Base-by-base conservation (phyloP, 2,329 filamentous ascomycete species). In the Arthroderma uncinatum region DNA sequence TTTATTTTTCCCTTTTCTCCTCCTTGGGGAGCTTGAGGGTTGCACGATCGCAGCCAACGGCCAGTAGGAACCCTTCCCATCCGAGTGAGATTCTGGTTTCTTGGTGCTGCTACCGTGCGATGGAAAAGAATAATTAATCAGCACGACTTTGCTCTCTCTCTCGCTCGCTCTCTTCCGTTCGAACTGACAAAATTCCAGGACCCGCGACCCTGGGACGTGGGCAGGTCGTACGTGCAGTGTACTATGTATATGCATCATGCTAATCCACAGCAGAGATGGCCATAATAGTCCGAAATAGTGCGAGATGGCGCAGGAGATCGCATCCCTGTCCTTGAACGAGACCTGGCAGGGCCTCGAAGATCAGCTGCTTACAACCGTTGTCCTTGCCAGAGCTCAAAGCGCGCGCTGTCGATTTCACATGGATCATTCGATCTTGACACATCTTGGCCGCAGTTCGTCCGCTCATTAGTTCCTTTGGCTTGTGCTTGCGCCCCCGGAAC, bases 201-300 rank as follows among this genome's bases (percentile, higher is more conserved):
- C 12, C 44, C 44, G 25, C 25, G 44, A 16, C 10, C 44, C 44
- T 30, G 44, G 44, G 44, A 50, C 25, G 33, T 33, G 44, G 44
- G 14, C 14, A 50, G 44, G 44, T 50, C 44, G 44, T 50, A 50
- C 44, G 28, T 30, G 21, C 19, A 2, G 19, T 23, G 16, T 10
- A 23, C 40, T 23, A 44, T 42, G 39, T 23, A 10, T 23, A 44
- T 44, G 40, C 40, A 44, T 44, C 5, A 19, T 44, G 40, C 40
- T 19, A 44, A 44, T 44, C 40, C 40, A 44, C 4, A 47, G 33
- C 44, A 7, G 23, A 25, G 14, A 10, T 2, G 44, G 14, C 28
- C 25, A 50, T 33, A 48, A 50, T 50, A 50, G 44, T 50, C 28
- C 44, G 44, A 33, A 50, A 50, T 50, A 50, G 44, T 50, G 44